Base-by-base conservation (phyloP, 805 yeast species). In the Saturnispora gosingensis region DNA sequence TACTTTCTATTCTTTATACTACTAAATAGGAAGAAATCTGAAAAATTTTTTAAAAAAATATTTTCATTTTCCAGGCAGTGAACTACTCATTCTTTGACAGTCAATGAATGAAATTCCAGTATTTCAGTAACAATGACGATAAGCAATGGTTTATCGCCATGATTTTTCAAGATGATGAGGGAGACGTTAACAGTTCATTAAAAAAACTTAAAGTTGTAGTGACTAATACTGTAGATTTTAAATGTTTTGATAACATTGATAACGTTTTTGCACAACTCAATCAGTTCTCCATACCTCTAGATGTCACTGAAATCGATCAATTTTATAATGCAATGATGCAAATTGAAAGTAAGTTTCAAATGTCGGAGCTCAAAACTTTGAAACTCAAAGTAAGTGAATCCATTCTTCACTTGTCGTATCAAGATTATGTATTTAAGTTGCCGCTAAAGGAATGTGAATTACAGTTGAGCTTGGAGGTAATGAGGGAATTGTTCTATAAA, bases 101-200 rank as follows among this genome's bases (percentile, higher is more conserved):
- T n/a, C 7, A 40, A 13, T 16, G 44, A 40, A 40, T 40, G 47
- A 25, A 36, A 35, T 49, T 49, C 22, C 51, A 49, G 24, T 10
- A 30, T 15, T 28, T 48, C 9, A n/a, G 13, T 16, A 11, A 15
- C n/a, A 27, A 32, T 13, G 35, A 42, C 9, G 30, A 42, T n/a
- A 10, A 38, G 22, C 24, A 22, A 6, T 42, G 42, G 46, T 42
- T 28, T 48, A 30, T 48, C 34, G 34, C 35, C 18, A 32, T 45
- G 13, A 24, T 27, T 5, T 13, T 24, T 16, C 9, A 8, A 13
- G 25, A 22, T 4, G 11, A 4, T 16, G 15, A 30, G 27, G n/a
- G 16, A 8, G n/a, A 30, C 20, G 5, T 15, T 5, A 7, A 34
- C 11, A 20, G 9, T 9, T 9, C 5, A 9, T 18, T 11, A 9